Evolutionary conservation across 768 basidiomycete species (phyloP), one percentile per base, ranked within the genome.

Genomic region (Phlegmacium glaucopus): DNA sequence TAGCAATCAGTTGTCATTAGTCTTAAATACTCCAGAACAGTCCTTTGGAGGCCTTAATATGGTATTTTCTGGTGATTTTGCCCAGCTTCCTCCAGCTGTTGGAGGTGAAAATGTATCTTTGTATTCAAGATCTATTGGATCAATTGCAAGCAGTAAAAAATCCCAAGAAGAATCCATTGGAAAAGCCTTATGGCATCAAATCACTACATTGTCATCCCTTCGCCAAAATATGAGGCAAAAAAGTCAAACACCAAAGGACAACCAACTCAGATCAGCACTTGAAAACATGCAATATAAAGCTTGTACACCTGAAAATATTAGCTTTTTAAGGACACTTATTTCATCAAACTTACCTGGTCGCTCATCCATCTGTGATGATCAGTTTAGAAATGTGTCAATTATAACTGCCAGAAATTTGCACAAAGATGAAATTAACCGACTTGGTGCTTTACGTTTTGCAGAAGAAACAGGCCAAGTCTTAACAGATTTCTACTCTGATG

Each of bases 41-140:
- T 51, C 65, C 3, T 74, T 70, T 61, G 69, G 69, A n/a, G 68
- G 71, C 0, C 44, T 65, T 1, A 70, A 64, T 42, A 55, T 74
- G 28, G 68, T 74, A 17, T 56, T 72, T 44, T 66, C 72, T 7
- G 72, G 72, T 5, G 70, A 75, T 45, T 72, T 75, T 61, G 71
- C 69, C 1, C 71, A 75, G 40, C 45, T 75, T 1, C 68, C 67
- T 1, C 71, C 64, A 12, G 51, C 54, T 4, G 28, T 44, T 34
- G 45, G 54, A 22, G 22, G 22, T 22, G 5, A 22, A 22, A 22
- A 22, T 18, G 42, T 43, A 12, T 15, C 59, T 2, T 36, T 67
- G 4, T 70, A 63, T 37, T 56, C 47, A 15, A 30, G 35, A 29
- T 51, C 16, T 11, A 29, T 15, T 16, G 35, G 37, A 35, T 18